These are phyloP conservation scores for Jatropha podagrica DNA, from an alignment of 441 rosid genomes.

Conservation along the genomic window DNA sequence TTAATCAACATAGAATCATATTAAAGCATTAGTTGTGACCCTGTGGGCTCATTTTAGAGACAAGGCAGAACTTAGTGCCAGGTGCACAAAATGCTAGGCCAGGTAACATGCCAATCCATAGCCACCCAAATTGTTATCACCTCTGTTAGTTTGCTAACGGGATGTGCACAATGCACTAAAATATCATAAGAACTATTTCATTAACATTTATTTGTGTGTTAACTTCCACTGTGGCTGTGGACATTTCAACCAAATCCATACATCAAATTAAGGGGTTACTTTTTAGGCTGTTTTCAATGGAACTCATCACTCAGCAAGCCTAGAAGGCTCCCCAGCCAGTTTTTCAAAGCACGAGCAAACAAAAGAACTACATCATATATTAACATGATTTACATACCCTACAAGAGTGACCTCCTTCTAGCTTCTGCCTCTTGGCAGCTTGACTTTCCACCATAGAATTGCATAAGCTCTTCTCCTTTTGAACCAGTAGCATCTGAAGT, in stretches of 20 bases:
- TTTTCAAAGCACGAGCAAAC: conserved; percentile 10
- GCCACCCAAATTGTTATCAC: neutral
- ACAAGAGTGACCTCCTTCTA: conserved; percentile 77
- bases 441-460: conserved; percentile 65
- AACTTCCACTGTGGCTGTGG: no score
- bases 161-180: neutral
- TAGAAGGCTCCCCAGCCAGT: neutral
- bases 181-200: neutral
- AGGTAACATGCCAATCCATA: conserved; percentile 6
- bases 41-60: neutral
- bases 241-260: no score
- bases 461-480: conserved; percentile 41
- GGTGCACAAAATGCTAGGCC: neutral
- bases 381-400: conserved; percentile 45
- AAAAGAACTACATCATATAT: neutral
- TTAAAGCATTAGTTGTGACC: neutral
- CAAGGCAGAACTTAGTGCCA: neutral
- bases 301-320: neutral
- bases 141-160: conserved; percentile 13
- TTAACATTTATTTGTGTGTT: neutral
- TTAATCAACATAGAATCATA: neutral
- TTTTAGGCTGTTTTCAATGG: neutral
- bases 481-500: conserved; percentile 44
- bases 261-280: neutral
- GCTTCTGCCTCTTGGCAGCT: conserved; percentile 92